Evolutionary conservation across 2,329 filamentous ascomycete species (phyloP), one percentile per base, ranked within the genome.

Genomic region (Penicillium freii): DNA sequence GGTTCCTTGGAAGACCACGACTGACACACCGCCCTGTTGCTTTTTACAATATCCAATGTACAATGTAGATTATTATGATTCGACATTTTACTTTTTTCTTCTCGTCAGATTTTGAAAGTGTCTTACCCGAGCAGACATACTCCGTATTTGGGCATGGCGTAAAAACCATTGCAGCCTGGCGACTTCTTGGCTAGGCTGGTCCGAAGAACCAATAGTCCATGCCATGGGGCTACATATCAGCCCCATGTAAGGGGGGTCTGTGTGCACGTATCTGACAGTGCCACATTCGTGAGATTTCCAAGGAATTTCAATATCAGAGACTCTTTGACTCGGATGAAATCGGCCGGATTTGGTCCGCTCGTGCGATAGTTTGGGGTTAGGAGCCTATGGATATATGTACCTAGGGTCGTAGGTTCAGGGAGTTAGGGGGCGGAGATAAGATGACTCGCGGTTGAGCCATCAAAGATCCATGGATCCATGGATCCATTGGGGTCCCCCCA

Each of bases 261-360:
- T 27, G 27, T n/a, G 38, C 2, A 40, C 11, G 15, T 42, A 42
- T 51, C 36, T 51, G 27, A 51, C 48, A 19, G 47, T 39, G 34
- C 47, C 23, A 43, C 40, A n/a, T 27, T 43, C 17, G n/a, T 46
- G n/a, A 46, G 44, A 46, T 33, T 46, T 13, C n/a, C n/a, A 33
- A 44, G 25, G 25, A 7, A 44, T n/a, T 44, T 7, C 17, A 44
- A 27, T 4, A n/a, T 11, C 5, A 5, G 25, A 44, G 23, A 27
- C 5, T 25, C 21, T 17, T 27, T 15, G 15, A 49, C 29, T 49
- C 71, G 77, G 66, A 65, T 68, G 40, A 62, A 34, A 36, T 44
- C 1, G 13, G 25, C 38, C 34, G 25, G 9, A 50, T 39, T 29
- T 29, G 33, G 33, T 39, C 47, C 46, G 17, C 17, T 33, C 44